Evolutionary conservation across 1,139 yeast genomes (phyloP).

Genomic region (Hemisphaericaspora xylofermentans): DNA sequence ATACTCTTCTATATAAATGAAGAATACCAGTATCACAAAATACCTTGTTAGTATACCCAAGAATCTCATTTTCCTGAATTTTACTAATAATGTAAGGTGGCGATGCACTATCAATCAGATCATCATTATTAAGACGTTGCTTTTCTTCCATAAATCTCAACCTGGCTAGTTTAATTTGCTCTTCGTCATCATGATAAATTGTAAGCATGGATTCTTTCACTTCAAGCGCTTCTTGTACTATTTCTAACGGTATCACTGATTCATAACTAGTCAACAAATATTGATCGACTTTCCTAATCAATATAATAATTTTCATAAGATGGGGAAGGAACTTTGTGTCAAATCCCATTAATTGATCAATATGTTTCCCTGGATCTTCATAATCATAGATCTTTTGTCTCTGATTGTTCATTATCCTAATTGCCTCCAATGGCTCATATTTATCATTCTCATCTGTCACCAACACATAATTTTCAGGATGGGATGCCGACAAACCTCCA

Average conservation of each 20-base stretch:
- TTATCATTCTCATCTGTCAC: conserved; percentile 11
- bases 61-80: conserved; percentile 35
- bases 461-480: conserved; percentile 27
- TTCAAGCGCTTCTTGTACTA: conserved; percentile 47
- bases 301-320: conserved; percentile 44
- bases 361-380: conserved; percentile 38
- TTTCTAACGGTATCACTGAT: conserved; percentile 28
- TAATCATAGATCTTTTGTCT: conserved; percentile 9
- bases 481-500: conserved; percentile 53
- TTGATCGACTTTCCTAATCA: conserved; percentile 41
- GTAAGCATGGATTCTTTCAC: conserved; percentile 37
- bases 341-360: conserved; percentile 61
- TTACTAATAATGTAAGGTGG: conserved; percentile 21
- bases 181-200: conserved; percentile 35
- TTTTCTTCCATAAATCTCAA: conserved; percentile 25
- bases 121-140: conserved; percentile 14
- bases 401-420: conserved; percentile 14
- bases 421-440: conserved; percentile 20
- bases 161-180: conserved; percentile 32
- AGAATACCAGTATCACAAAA: conserved; percentile 56
- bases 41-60: conserved; percentile 55
- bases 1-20: conserved; percentile 56
- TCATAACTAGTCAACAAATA: conserved; percentile 14
- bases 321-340: conserved; percentile 53
- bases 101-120: conserved; percentile 12